Evolutionary conservation across 768 basidiomycete species (phyloP), one percentile per base, ranked within the genome.

Genomic region (Cystobasidium onofrii): DNA sequence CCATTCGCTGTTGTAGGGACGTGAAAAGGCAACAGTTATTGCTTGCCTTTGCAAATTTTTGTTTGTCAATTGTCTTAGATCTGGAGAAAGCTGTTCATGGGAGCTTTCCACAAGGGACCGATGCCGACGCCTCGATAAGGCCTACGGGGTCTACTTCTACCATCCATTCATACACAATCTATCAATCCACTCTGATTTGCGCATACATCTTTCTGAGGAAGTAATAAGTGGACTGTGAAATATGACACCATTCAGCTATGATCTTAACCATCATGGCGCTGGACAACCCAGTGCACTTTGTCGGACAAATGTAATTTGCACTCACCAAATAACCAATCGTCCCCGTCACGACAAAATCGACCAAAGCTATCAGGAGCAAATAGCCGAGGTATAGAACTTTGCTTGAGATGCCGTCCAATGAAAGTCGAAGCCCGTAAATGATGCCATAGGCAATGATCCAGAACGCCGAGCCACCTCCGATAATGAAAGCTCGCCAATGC

Each of bases 401-500:
- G 78, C 90, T 90, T 2, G 91, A 85, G 72, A 92, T 83, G 10
- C 90, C 90, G 80, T 88, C 88, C 64, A 97, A 85, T 27, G 88
- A 90, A n/a, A 97, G 85, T 25, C 91, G 87, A 0, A 91, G 88
- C 27, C 60, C 71, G 73, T 57, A 73, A 15, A 76, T 1, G 10
- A 77, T 63, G 55, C 92, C 94, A 79, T 96, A 98, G 13, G 86
- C 85, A 64, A 94, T 82, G 29, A 97, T 83, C 94, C 94, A 98
- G 81, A 94, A 87, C 1, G 92, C 89, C 75, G 89, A 91, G 27
- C 93, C 92, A 10, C 92, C 95, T 41, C 95, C 95, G 34, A 88
- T 89, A 75, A 94, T 78, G 85, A 98, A 96, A 3, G 91, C 86
- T 55, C 92, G 87, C 95, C 95, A 98, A 74, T 98, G 94, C 94